Evolutionary conservation across 352 stramenopile species (phyloP), one percentile per base, ranked within the genome.

Genomic region (Pythium coloratum): DNA sequence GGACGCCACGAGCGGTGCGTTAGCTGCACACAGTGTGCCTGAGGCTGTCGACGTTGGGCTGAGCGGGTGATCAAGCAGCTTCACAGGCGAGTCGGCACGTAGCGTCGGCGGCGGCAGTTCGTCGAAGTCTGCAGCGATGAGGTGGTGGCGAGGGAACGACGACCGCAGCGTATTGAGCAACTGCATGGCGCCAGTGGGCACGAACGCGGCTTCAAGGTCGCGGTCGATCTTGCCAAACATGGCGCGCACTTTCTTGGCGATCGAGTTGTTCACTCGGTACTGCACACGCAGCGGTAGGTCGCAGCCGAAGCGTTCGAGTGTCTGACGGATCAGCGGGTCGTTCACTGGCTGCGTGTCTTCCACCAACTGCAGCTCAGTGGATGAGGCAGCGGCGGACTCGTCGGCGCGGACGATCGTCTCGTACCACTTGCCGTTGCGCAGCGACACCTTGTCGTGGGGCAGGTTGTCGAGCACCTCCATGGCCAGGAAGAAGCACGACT

Each of bases 401-500:
- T 61, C 50, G 16, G 78, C 70, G 40, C 78, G 76, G 26, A 95
- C 76, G 26, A 89, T 57, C 6, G 84, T 90, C 68, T 95, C 84
- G 69, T 75, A 81, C 86, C 86, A 95, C 67, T 91, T 87, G 72
- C 84, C 84, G 49, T 82, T 78, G n/a, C 76, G 62, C n/a, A 92
- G 69, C 36, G 70, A 63, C 13, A 97, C 84, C 69, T 97, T 97
- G 79, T 97, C 91, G 63, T 97, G 91, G 40, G 90, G 91, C 34
- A 97, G 65, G 69, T 97, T 97, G 75, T 97, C 91, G 8, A 97
- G 78, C 58, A 97, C 88, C 59, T 97, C 91, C 62, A 97, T 88
- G 1, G 86, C 89, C 20, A 96, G 33, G 47, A 96, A 90, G 59
- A 92, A 92, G 68, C 86, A 95, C 64, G 75, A 69, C 13, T 79